Conservation (phyloP, 306 rosid species). For the Albizia julibrissin region DNA sequence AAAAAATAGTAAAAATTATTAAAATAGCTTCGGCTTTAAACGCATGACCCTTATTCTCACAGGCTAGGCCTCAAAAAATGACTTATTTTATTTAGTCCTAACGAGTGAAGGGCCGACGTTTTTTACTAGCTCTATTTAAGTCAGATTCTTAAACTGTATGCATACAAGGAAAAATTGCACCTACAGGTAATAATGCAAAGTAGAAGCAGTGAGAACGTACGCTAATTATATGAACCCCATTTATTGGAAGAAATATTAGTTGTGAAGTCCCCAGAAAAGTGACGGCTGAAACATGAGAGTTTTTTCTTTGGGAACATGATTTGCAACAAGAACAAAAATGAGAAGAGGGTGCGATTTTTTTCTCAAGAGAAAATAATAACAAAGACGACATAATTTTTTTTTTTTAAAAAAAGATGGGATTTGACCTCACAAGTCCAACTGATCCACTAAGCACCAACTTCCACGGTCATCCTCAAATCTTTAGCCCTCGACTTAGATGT, state of each 20-base stretch:
- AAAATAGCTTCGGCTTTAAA: too few relatives aligned
- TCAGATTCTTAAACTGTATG: too few relatives aligned
- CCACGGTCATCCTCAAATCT: slow-evolving; percentile 51
- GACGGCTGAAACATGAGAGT: not conserved
- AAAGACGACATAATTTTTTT: slow-evolving; percentile 3
- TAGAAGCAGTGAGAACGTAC: not conserved
- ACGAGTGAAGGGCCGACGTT: too few relatives aligned
- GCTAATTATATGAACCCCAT: not conserved
- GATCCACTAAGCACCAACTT: slow-evolving; percentile 46
- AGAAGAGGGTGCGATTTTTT: not conserved
- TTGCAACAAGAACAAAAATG: not conserved
- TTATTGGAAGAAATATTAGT: not conserved
- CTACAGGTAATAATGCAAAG: too few relatives aligned
- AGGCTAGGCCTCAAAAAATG: too few relatives aligned
- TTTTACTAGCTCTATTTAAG: too few relatives aligned
- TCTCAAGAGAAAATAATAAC: not conserved
- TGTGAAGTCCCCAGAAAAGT: not conserved
- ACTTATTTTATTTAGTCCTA: too few relatives aligned
- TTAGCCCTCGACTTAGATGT: slow-evolving; percentile 21
- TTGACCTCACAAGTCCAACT: slow-evolving; percentile 37
- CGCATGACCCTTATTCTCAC: too few relatives aligned
- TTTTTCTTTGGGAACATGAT: not conserved
- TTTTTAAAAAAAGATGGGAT: slow-evolving; percentile 13
- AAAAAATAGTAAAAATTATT: too few relatives aligned
- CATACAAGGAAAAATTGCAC: too few relatives aligned